Evolutionary conservation across 306 rosid species (phyloP), one percentile per base, ranked within the genome.

Genomic region (Cicer chorassanicum): DNA sequence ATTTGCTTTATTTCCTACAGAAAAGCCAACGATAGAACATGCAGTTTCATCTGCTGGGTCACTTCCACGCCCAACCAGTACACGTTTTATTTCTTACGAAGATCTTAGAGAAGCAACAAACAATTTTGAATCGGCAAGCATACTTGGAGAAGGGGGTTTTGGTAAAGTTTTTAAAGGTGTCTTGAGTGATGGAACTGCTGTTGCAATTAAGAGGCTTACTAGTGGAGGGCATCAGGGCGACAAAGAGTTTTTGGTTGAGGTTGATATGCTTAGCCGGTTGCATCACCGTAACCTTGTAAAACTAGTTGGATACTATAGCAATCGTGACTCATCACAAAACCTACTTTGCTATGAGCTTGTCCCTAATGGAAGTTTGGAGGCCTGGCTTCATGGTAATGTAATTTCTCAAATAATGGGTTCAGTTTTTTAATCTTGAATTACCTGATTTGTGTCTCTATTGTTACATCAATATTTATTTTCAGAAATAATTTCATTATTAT

Each of bases 221-320:
- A 89, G 61, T 69, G 99, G 99, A 75, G 97, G 98, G 76, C 97
- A 92, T 76, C 98, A 95, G 76, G 99, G 99, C 41, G 93, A 86
- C 80, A 94, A 92, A 82, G 97, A 94, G 73, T 89, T 92, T 85
- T 48, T 95, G 83, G 98, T 92, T 56, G 99, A 89, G 86, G 97
- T 95, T 55, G 98, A 95, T 81, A 95, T 95, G 96, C 99, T 95
- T 82, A 95, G 99, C 80, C 87, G 98, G 82, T 76, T 92, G 88
- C 99, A 95, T 82, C 98, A 95, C 60, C 96, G 99, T 68, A 92
- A 95, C 82, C 98, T 95, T 72, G 97, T 95, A 74, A 95, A 95
- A 74, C 86, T 95, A 74, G 93, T 95, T 68, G 98, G 99, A 56
- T 95, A 92, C 82, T 95, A 87, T 56, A 84, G 96, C 80, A 90